These are phyloP conservation scores for Craterostigma plantagineum DNA, from an alignment of 257 asterid species.

Conservation along the genomic window DNA sequence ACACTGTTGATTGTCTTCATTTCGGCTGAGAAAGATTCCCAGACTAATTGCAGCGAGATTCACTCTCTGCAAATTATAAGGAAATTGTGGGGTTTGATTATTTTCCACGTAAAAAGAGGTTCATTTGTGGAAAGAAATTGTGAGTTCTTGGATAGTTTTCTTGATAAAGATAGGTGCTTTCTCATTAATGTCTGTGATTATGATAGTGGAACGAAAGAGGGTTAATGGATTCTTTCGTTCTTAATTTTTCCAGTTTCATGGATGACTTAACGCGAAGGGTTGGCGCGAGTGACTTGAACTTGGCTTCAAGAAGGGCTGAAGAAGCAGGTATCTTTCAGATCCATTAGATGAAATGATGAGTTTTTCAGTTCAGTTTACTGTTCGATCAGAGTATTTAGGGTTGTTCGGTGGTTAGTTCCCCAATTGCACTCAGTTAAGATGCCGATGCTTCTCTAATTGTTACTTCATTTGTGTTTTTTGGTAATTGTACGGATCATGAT, in stretches of 20 bases:
- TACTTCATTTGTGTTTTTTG: too few species aligned
- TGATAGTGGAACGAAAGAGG: conserved; percentile 1
- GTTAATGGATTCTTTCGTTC: not conserved
- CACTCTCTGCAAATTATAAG: conserved; percentile 10
- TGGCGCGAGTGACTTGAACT: conserved; percentile 32
- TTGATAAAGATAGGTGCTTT: conserved; percentile 3
- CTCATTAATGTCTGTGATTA: conserved; percentile 5
- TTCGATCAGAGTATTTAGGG: too few species aligned
- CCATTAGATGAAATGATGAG: not conserved
- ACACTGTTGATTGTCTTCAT: not conserved
- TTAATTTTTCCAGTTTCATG: conserved; percentile 19
- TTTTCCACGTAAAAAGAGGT: conserved; percentile 13
- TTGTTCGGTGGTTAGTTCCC: too few species aligned
- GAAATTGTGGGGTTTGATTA: conserved; percentile 15
- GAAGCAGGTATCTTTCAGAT: conserved; percentile 47
- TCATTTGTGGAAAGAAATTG: conserved; percentile 20
- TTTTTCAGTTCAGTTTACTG: not conserved
- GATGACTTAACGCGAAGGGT: conserved; percentile 34
- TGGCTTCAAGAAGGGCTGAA: conserved; percentile 88
- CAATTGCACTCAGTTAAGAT: too few species aligned
- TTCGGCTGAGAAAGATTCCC: conserved; percentile 3
- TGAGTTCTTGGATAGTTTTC: conserved; percentile 10
- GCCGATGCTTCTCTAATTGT: too few species aligned
- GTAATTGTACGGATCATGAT: too few species aligned
- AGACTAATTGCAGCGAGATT: not conserved